phyloP scores from a whole-genome alignment of 495 filamentous ascomycete genomes.

The Neurospora pannonica region DNA sequence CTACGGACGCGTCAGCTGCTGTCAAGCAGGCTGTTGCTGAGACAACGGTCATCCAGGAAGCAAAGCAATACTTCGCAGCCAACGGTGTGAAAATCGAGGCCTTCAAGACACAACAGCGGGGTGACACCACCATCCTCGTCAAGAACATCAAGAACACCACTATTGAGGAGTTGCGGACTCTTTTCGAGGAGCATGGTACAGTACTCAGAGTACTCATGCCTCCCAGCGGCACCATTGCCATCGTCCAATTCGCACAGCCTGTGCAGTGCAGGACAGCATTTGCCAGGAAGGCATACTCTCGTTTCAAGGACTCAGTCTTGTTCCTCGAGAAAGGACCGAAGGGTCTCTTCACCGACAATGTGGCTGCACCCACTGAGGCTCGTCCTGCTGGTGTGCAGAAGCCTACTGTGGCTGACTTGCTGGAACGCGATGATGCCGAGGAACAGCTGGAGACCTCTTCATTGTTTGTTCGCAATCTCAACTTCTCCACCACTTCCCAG shows the following conservation, averaged over 20 bases:
- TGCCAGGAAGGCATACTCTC: conserved; percentile 70
- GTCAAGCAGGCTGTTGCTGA: conserved; percentile 96
- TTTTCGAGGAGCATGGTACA: conserved; percentile 65
- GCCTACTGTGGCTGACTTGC: conserved; percentile 36
- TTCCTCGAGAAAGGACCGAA: conserved; percentile 92
- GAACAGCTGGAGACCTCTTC: conserved; percentile 54
- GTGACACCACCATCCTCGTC: conserved; percentile 79
- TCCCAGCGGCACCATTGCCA: conserved; percentile 82
- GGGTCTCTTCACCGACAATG: conserved; percentile 55
- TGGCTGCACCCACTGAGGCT: conserved; percentile 15
- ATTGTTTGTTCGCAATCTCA: conserved; percentile 85
- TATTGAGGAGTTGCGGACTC: conserved; percentile 51
- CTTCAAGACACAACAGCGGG: conserved; percentile 73
- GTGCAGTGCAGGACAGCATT: conserved; percentile 77
- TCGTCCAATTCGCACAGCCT: conserved; percentile 73
- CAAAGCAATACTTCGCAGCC: conserved; percentile 75
- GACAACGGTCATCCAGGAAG: conserved; percentile 92
- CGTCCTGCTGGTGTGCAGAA: conserved; percentile 31
- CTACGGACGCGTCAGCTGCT: conserved; percentile 84
- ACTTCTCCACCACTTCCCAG: conserved; percentile 77
- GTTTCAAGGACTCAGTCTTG: conserved; percentile 81
- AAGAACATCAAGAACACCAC: conserved; percentile 90
- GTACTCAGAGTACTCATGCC: conserved; percentile 79
- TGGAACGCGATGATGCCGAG: conserved; percentile 48
- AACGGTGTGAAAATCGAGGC: conserved; percentile 86